Percentiles rank a stretch among this genome's conserved stretches.
Evolutionary conservation across 306 rosid species (phyloP).

Genomic region (Sechiopsis laciniata): DNA sequence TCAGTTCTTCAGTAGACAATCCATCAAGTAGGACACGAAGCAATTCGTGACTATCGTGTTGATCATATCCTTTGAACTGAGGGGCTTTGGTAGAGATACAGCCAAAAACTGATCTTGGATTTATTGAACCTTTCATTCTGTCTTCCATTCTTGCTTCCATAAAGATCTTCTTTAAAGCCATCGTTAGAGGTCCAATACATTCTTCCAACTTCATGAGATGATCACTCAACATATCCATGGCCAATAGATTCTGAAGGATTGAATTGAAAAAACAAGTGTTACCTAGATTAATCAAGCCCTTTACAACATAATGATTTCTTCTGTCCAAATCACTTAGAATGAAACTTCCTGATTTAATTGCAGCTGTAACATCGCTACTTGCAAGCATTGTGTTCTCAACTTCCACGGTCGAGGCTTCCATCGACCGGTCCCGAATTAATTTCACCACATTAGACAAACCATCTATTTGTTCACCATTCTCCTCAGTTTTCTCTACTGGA

Average conservation of each 20-base stretch:
- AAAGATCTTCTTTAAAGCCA: slow-evolving; percentile 70
- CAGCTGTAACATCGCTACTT: slow-evolving; percentile 44
- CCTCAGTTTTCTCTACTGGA: slow-evolving; percentile 49
- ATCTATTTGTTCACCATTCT: slow-evolving; percentile 44
- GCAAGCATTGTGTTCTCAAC: slow-evolving; percentile 40
- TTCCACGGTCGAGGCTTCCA: slow-evolving; percentile 33
- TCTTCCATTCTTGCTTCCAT: slow-evolving; percentile 54
- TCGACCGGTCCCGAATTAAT: slow-evolving; percentile 46
- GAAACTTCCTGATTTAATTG: slow-evolving; percentile 40
- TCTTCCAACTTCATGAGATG: slow-evolving; percentile 46
- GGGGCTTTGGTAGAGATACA: slow-evolving; percentile 75
- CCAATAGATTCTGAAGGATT: slow-evolving; percentile 75
- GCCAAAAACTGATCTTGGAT: slow-evolving; percentile 80
- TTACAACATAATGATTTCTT: slow-evolving; percentile 50
- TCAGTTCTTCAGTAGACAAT: slow-evolving; percentile 63
- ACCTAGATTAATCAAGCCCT: slow-evolving; percentile 83
- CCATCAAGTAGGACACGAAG: slow-evolving; percentile 84
- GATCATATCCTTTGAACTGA: slow-evolving; percentile 84
- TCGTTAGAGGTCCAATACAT: slow-evolving; percentile 56
- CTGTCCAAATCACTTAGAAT: slow-evolving; percentile 34
- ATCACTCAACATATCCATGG: slow-evolving; percentile 58
- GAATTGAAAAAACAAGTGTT: slow-evolving; percentile 98
- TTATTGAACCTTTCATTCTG: slow-evolving; percentile 50
- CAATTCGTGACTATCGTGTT: slow-evolving; percentile 95
- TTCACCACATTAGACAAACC: slow-evolving; percentile 52